phyloP scores from a whole-genome alignment of 225 moss, liverwort and hornwort genomes.

The Lunularia cruciata region DNA sequence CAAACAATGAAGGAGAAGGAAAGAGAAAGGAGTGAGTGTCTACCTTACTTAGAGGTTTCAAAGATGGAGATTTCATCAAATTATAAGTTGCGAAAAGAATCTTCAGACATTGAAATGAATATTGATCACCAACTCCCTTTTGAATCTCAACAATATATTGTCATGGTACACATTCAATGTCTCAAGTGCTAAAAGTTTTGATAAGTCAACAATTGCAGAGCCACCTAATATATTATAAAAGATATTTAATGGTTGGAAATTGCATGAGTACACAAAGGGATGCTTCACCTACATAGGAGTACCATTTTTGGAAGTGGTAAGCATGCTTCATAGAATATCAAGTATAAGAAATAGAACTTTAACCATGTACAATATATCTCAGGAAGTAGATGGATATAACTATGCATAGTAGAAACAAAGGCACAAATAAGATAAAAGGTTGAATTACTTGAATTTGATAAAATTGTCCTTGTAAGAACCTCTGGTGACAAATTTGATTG shows the following conservation, averaged over 20 bases:
- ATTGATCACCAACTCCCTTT: background rate
- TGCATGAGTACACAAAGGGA: slow-evolving; percentile 24
- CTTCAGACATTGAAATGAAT: slow-evolving; percentile 13
- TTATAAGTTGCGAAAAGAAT: slow-evolving; percentile 23
- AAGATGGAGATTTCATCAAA: slow-evolving; percentile 2
- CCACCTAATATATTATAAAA: slow-evolving; percentile 28
- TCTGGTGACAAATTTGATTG: slow-evolving; percentile 10
- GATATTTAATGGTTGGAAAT: slow-evolving; percentile 28
- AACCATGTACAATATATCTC: too few relatives aligned
- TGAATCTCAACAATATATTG: slow-evolving; percentile 23
- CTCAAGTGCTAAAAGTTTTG: slow-evolving; percentile 24
- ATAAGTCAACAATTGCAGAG: slow-evolving; percentile 24
- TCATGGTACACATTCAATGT: slow-evolving; percentile 25
- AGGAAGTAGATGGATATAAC: too few relatives aligned
- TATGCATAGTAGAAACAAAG: too few relatives aligned
- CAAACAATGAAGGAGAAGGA: too few relatives aligned
- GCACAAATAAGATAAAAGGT: too few relatives aligned
- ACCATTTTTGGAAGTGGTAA: too few relatives aligned
- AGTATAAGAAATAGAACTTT: too few relatives aligned
- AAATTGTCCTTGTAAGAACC: background rate
- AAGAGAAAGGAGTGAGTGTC: too few relatives aligned
- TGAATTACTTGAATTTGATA: slow-evolving; percentile 15
- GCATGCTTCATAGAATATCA: too few relatives aligned
- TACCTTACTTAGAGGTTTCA: slow-evolving; percentile 23
- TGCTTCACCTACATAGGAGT: slow-evolving; percentile 16